Percentiles rank a stretch among this genome's conserved stretches.
These are phyloP conservation scores for Cryptococcus sp. DNA, from an alignment of 1,284 basidiomycete genomes.

Conservation along the genomic window DNA sequence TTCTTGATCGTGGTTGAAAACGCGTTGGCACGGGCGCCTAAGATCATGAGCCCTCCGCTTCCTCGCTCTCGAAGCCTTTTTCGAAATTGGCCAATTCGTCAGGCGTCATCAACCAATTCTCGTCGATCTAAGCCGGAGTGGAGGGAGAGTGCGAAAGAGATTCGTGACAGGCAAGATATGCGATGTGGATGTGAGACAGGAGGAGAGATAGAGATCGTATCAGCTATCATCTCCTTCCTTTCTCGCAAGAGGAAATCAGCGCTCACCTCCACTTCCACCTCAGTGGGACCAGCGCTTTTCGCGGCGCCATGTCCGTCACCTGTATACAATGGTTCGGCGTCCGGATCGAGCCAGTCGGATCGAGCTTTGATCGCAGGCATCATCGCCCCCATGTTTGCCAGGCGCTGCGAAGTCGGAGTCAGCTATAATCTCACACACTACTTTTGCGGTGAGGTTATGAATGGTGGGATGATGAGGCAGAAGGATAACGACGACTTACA, in stretches of 20 bases:
- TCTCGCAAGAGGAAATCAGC: background rate
- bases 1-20: no score
- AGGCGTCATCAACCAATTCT: conserved; percentile 37
- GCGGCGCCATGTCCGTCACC: conserved; percentile 17
- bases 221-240: background rate
- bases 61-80: conserved; percentile 16
- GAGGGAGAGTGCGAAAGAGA: background rate
- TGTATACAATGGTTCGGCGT: conserved; percentile 6
- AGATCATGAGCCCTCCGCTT: no score
- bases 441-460: background rate
- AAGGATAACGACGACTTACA: conserved; percentile 33
- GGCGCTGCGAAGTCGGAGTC: conserved; percentile 18
- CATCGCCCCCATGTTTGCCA: conserved; percentile 44
- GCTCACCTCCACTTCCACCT: conserved; percentile 53
- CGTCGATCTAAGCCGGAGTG: conserved; percentile 35
- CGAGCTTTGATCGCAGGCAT: conserved; percentile 29
- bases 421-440: background rate
- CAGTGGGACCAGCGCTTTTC: conserved; percentile 38
- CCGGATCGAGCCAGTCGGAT: conserved; percentile 42
- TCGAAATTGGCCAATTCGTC: conserved; percentile 37
- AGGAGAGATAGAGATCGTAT: background rate
- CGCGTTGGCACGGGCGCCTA: no score
- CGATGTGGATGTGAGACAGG: no score
- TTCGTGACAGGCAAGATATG: background rate
- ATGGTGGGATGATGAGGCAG: no score